Evolutionary conservation across 2,329 filamentous ascomycete genomes (phyloP), one percentile per base, ranked within the genome.

Genomic region (Pseudogymnoascus destructans): DNA sequence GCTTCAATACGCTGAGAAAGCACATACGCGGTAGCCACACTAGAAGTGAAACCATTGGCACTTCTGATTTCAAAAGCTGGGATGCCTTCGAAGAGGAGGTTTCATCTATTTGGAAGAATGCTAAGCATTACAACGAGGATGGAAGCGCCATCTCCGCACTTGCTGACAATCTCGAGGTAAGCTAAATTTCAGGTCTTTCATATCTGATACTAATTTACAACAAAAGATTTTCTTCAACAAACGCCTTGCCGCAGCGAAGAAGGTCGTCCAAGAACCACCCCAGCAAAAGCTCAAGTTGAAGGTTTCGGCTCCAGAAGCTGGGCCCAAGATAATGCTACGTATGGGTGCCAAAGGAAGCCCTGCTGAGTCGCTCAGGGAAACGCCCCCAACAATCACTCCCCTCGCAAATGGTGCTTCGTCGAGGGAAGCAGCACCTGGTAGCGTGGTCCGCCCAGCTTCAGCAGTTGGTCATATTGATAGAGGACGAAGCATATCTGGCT

Each of bases 71-170:
- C 71, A 91, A 89, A 69, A 86, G 76, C 56, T 96, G 91, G 91
- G 79, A 83, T 59, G 79, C 83, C 0, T 89, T 95, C 63, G 89
- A 89, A 69, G 84, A 90, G 58, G 87, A 87, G 66, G 78, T 88
- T 10, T 87, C 84, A 65, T 78, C 88, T 57, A 83, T 96, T 42
- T 96, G 91, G 91, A 79, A 79, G 55, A 96, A 96, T 70, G 89
- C 90, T 0, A 86, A 84, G 66, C 85, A 85, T 60, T 96, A 92
- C 75, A 96, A 96, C 64, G 89, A 95, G 70, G 90, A 95, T 67
- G 87, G 86, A 3, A 95, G 91, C 66, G 86, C 89, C 13, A 91
- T 95, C 57, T 89, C 84, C 63, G 76, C 80, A 19, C 75, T 93
- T 61, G 89, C 89, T 0, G 80, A 84, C 55, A 84, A 93, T 60